phyloP scores from a whole-genome alignment of 208 protist genomes.

The Porcisia deanei region DNA sequence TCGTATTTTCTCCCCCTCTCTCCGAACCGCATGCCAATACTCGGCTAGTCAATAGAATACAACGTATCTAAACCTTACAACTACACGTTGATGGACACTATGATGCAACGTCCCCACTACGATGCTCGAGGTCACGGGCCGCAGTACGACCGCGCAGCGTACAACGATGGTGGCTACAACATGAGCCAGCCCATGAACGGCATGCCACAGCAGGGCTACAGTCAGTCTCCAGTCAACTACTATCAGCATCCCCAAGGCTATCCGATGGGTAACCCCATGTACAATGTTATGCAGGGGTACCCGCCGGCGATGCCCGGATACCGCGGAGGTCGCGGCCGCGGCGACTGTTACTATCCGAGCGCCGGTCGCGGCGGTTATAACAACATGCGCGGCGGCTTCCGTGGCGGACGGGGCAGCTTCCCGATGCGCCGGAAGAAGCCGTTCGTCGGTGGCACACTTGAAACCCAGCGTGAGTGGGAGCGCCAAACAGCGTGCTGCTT shows the following conservation, averaged over 20 bases:
- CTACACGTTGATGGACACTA: conserved; percentile 10
- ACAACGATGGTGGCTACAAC: conserved; percentile 33
- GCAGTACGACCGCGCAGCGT: conserved; percentile 35
- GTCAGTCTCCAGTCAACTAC: conserved; percentile 21
- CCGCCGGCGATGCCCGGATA: conserved; percentile 25
- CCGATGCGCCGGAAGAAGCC: conserved; percentile 59
- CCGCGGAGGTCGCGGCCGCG: conserved; percentile 21
- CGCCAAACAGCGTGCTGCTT: conserved; percentile 83
- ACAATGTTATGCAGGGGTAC: conserved; percentile 28
- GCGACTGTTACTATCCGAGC: conserved; percentile 30
- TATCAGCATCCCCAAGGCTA: conserved; percentile 34
- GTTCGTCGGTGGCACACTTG: conserved; percentile 81
- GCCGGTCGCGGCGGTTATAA: conserved; percentile 31
- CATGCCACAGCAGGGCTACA: conserved; percentile 36
- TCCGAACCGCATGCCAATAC: not conserved
- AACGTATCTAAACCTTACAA: not conserved
- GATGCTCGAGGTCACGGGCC: conserved; percentile 16
- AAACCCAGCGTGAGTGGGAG: conserved; percentile 79
- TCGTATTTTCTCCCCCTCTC: not conserved
- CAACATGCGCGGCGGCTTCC: conserved; percentile 40
- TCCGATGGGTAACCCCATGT: conserved; percentile 37
- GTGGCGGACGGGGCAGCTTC: conserved; percentile 53
- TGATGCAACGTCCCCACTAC: conserved; percentile 32
- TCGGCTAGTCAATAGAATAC: not conserved
- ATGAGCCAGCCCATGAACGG: conserved; percentile 23